Evolutionary conservation across 306 rosid genomes (phyloP).

Genomic region (Corylus avellana): DNA sequence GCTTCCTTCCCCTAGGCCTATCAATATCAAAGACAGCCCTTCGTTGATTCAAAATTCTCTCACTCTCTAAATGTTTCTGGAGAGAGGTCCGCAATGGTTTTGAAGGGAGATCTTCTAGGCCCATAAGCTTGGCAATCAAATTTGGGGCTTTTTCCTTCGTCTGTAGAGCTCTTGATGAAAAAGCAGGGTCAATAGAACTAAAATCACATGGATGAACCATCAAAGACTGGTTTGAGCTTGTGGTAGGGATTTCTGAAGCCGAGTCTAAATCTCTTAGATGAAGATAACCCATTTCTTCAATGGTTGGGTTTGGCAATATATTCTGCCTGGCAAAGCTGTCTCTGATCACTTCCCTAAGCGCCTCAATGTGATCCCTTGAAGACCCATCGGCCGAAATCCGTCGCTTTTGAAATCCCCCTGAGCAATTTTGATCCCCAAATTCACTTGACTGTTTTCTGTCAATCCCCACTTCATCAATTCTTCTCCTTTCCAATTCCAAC

Average conservation of each 20-base stretch:
- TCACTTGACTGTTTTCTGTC: constrained; percentile 30
- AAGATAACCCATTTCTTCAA: constrained; percentile 34
- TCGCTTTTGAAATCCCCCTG: constrained; percentile 42
- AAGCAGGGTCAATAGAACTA: constrained; percentile 44
- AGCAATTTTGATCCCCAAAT: constrained; percentile 30
- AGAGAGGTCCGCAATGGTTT: constrained; percentile 38
- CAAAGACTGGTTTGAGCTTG: constrained; percentile 75
- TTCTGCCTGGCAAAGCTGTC: constrained; percentile 44
- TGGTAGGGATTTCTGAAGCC: constrained; percentile 52
- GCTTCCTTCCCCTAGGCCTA: constrained; percentile 45
- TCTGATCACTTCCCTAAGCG: constrained; percentile 49
- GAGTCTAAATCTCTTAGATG: constrained; percentile 36
- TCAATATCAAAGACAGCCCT: constrained; percentile 56
- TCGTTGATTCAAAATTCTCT: constrained; percentile 48
- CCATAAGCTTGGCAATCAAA: constrained; percentile 91
- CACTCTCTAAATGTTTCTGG: constrained; percentile 48
- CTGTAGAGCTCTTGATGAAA: constrained; percentile 45
- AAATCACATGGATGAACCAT: constrained; percentile 33
- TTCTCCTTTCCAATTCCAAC: constrained; percentile 35
- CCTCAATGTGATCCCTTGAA: constrained; percentile 45
- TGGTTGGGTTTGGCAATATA: constrained; percentile 10
- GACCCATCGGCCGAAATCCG: constrained; percentile 48
- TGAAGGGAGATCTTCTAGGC: constrained; percentile 61
- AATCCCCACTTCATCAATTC: constrained; percentile 30
- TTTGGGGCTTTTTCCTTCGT: constrained; percentile 47